These are phyloP conservation scores for Litsea cubeba DNA, from an alignment of 164 flowering plant genomes.

Conservation along the genomic window DNA sequence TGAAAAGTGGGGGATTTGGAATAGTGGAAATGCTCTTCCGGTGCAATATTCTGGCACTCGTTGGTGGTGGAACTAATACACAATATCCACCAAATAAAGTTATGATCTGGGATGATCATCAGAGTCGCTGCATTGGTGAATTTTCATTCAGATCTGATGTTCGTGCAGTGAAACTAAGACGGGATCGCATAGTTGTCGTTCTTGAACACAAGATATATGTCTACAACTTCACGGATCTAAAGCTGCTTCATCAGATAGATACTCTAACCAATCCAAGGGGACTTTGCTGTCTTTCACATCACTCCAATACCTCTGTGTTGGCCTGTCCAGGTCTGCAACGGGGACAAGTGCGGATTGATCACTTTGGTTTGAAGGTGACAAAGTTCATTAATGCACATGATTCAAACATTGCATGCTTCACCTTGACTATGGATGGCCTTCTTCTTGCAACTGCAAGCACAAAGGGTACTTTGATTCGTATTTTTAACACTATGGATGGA, in stretches of 20 bases:
- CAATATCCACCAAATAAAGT: slow-evolving; percentile 52
- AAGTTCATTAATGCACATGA: slow-evolving; percentile 49
- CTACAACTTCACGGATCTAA: slow-evolving; percentile 43
- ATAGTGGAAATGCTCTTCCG: slow-evolving; percentile 53
- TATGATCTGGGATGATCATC: slow-evolving; percentile 65
- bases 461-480: slow-evolving; percentile 52
- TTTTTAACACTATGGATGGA: slow-evolving; percentile 62
- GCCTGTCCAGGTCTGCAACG: slow-evolving; percentile 50
- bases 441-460: slow-evolving; percentile 63
- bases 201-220: slow-evolving; percentile 57
- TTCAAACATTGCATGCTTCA: slow-evolving; percentile 40
- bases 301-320: slow-evolving; percentile 44
- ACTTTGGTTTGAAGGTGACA: slow-evolving; percentile 49
- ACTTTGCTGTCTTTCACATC: slow-evolving; percentile 55
- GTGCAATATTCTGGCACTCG: slow-evolving; percentile 53
- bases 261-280: slow-evolving; percentile 50
- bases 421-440: slow-evolving; percentile 54
- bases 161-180: slow-evolving; percentile 49
- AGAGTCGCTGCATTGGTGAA: slow-evolving; percentile 50
- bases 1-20: slow-evolving; percentile 52
- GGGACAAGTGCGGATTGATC: slow-evolving; percentile 51
- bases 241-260: slow-evolving; percentile 52
- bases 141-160: slow-evolving; percentile 55
- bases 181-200: slow-evolving; percentile 47
- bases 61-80: slow-evolving; percentile 42